A percentile compares a stretch with the other conserved stretches of the same genome.
These are phyloP conservation scores for Psophocarpus tetragonolobus DNA, from an alignment of 306 rosid genomes.

Conservation along the genomic window DNA sequence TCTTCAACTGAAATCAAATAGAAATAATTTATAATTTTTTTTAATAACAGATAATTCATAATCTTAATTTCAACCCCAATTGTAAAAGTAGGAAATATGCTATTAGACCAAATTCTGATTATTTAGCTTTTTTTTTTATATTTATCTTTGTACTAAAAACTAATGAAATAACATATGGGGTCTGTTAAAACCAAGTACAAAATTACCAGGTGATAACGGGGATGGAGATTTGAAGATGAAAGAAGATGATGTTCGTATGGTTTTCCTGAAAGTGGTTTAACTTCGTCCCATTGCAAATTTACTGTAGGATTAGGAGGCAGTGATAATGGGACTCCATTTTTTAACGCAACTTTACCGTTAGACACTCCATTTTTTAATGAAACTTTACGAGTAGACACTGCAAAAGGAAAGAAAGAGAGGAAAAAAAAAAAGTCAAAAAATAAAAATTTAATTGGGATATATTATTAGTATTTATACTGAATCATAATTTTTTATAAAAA, in stretches of 20 bases:
- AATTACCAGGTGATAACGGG: constrained; percentile 45
- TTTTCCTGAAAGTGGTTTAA: constrained; percentile 55
- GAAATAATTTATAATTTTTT: too few species aligned
- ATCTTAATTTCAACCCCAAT: not conserved
- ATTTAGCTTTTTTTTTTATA: not conserved
- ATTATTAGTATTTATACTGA: too few species aligned
- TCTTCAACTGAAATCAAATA: too few species aligned
- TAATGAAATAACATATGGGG: not conserved
- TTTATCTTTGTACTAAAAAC: not conserved
- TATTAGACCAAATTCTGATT: not conserved
- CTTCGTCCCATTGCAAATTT: constrained; percentile 37
- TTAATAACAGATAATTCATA: too few species aligned
- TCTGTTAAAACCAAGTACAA: not conserved
- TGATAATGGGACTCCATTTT: not conserved
- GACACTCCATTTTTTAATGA: constrained; percentile 22
- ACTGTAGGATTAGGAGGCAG: not conserved
- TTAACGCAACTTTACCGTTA: not conserved
- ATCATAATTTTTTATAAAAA: too few species aligned
- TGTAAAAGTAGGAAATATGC: not conserved
- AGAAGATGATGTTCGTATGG: constrained; percentile 41
- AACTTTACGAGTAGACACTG: constrained; percentile 10
- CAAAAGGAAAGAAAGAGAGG: not conserved
- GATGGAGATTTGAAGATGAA: constrained; percentile 32
- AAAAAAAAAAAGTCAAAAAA: not conserved
- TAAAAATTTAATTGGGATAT: too few species aligned